These are phyloP conservation scores for Candida endomychidarum DNA, from an alignment of 805 yeast genomes.

Conservation along the genomic window DNA sequence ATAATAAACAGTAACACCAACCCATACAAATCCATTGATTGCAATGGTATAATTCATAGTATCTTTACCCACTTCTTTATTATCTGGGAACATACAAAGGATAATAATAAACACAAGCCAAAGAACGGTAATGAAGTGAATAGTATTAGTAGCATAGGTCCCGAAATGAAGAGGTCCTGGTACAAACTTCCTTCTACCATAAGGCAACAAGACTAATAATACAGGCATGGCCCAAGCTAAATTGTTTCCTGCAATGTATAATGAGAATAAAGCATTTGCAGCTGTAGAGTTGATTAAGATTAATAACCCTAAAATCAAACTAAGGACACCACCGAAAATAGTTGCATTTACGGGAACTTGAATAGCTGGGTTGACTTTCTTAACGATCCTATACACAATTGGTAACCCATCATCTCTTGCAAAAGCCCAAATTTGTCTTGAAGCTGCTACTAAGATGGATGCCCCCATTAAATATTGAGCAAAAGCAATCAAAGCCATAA, in stretches of 20 bases:
- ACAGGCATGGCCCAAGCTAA: slow-evolving; percentile 64
- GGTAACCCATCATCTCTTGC: slow-evolving; percentile 79
- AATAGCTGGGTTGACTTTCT: slow-evolving; percentile 53
- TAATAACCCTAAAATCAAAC: slow-evolving; percentile 54
- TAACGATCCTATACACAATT: slow-evolving; percentile 49
- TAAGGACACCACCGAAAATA: slow-evolving; percentile 48
- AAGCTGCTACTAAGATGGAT: slow-evolving; percentile 59
- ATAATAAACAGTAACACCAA: slow-evolving; percentile 52
- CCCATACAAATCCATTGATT: slow-evolving; percentile 61
- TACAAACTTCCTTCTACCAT: slow-evolving; percentile 48
- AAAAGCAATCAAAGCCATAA: slow-evolving; percentile 55
- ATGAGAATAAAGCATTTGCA: slow-evolving; percentile 65
- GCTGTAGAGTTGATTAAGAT: slow-evolving; percentile 60
- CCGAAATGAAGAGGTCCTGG: slow-evolving; percentile 75
- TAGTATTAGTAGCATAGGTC: slow-evolving; percentile 38
- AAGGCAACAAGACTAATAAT: slow-evolving; percentile 51
- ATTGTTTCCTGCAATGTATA: slow-evolving; percentile 61
- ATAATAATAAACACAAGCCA: slow-evolving; percentile 56
- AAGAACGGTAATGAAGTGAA: slow-evolving; percentile 45
- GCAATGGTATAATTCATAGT: slow-evolving; percentile 72
- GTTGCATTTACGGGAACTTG: slow-evolving; percentile 68
- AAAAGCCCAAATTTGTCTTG: slow-evolving; percentile 74
- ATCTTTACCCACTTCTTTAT: slow-evolving; percentile 35
- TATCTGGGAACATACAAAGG: slow-evolving; percentile 62
- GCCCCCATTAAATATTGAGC: slow-evolving; percentile 72